Base-by-base conservation (phyloP, 352 stramenopile genomes). In the Globisporangium megalacanthum region DNA sequence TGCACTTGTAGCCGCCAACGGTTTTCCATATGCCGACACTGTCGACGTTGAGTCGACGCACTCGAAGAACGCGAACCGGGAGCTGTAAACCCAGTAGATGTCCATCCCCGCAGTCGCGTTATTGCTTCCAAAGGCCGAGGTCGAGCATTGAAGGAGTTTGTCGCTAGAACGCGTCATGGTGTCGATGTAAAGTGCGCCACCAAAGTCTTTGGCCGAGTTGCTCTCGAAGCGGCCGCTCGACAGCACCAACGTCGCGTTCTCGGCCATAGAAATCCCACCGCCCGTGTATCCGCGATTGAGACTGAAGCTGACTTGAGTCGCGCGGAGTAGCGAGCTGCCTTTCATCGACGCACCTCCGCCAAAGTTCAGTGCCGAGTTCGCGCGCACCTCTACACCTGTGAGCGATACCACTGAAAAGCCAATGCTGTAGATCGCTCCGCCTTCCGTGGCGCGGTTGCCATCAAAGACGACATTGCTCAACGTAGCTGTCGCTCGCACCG, bases 71-170 rank as follows among this genome's bases (percentile, higher is more conserved):
- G 58, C 22, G 45, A 79, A 79, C 56, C 62, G 70, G 14, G 64
- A 37, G 39, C 76, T 71, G 44, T 74, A 88, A 0, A 83, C 66
- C 78, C 81, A 91, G 47, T 83, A 88, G 31, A 87, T 69, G 13
- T 91, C 81, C 0, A 22, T 5, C 1, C 78, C 81, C 5, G 69
- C 68, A 1, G 57, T 20, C 0, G 81, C 81, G 1, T 41, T 42
- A 54, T 91, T 89, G n/a, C 52, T 48, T 6, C 25, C 45, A 46
- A 83, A 81, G 1, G 17, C 22, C 6, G 62, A 55, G 1, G 11
- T 31, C 17, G 49, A 45, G 54, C 60, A 73, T 17, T 35, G 15
- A 13, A 63, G 56, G 4, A 42, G 25, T 8, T 61, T 58, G 41
- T 54, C 58, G 2, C 55, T 31, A 0, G 20, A 33, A 31, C 54